Evolutionary conservation across 2,329 filamentous ascomycete genomes (phyloP).

Genomic region (Tolypocladium pustulatum): DNA sequence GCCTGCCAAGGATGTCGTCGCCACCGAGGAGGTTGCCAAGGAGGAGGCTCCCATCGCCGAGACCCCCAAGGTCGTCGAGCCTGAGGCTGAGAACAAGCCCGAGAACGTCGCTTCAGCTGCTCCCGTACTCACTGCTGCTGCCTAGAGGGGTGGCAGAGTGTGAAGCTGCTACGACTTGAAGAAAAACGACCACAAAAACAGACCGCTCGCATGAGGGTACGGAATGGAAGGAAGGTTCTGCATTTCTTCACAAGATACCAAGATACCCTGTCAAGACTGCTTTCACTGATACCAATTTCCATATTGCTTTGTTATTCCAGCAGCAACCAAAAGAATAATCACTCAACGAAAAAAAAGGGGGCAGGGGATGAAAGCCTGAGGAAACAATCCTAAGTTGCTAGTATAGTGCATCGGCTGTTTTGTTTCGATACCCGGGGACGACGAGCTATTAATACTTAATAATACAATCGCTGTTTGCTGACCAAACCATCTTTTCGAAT

Average conservation of each 20-base stretch:
- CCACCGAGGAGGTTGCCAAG: slow-evolving; percentile 16
- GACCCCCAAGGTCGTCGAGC: slow-evolving; percentile 13
- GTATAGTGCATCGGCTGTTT: slow-evolving; percentile 16
- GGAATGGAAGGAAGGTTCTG: slow-evolving; percentile 40
- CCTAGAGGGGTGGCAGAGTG: slow-evolving; percentile 26
- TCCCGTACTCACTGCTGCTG: slow-evolving; percentile 39
- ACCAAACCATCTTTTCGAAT: not conserved
- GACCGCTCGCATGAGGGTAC: slow-evolving; percentile 25
- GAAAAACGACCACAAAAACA: slow-evolving; percentile 14
- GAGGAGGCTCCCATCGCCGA: slow-evolving; percentile 20
- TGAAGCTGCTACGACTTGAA: slow-evolving; percentile 14
- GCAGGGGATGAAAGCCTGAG: not conserved
- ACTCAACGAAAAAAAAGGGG: slow-evolving; percentile 9
- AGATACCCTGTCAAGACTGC: slow-evolving; percentile 46
- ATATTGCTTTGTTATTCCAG: slow-evolving; percentile 16
- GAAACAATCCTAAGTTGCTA: slow-evolving; percentile 11
- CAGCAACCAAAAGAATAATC: slow-evolving; percentile 11
- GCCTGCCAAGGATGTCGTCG: slow-evolving; percentile 18
- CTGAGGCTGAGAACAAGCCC: slow-evolving; percentile 30
- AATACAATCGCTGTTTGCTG: slow-evolving; percentile 26
- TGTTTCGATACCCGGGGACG: slow-evolving; percentile 29
- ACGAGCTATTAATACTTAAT: slow-evolving; percentile 34
- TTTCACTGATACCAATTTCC: slow-evolving; percentile 32
- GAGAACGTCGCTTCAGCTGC: slow-evolving; percentile 29
- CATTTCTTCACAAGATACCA: slow-evolving; percentile 41